Evolutionary conservation across 345 rosid genomes (phyloP), one percentile per base, ranked within the genome.

Genomic region (Eucalyptus cloeziana): DNA sequence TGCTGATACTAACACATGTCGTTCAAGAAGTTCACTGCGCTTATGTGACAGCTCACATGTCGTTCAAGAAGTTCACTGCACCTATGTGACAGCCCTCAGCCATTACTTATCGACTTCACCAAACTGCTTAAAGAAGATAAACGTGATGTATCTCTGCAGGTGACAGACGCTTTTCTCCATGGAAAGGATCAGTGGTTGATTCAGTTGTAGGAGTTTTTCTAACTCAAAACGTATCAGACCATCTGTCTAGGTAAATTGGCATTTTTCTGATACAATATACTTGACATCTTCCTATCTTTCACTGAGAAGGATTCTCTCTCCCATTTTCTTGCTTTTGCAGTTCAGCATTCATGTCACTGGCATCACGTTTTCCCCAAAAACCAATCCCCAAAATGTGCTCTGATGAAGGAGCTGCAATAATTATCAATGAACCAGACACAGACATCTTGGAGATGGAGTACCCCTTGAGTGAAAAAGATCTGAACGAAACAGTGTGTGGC

Each of bases 151-250:
- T 86, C 80, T 87, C 88, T 86, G 49, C 96, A 98, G 99, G 99
- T 47, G 99, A 98, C 90, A 93, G 99, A 86, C 95, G 99, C 85
- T 98, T 98, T 93, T 95, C 99, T 49, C 95, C 92, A 85, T 98
- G 99, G 99, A 98, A 98, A 85, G 99, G 99, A 88, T 98, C 99
- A 4, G 98, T 96, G 45, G 96, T 98, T 69, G 99, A 98, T 93
- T 98, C 99, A 11, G 99, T 98, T 10, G 94, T 97, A 86, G 99
- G 99, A 88, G 99, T 98, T 37, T 98, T 98, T 91, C 98, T 98
- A 21, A 98, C 99, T 44, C 99, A 98, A 88, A 98, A 98, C 88
- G 99, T 98, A 89, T 96, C 99, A 30, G 99, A 97, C 89, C 99
- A 97, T 91, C 96, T 97, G 71, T 97, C 99, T 47, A 97, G 99